Evolutionary conservation across 2,329 filamentous ascomycete species (phyloP), one percentile per base, ranked within the genome.

Genomic region (Ceratocystis ficicola): DNA sequence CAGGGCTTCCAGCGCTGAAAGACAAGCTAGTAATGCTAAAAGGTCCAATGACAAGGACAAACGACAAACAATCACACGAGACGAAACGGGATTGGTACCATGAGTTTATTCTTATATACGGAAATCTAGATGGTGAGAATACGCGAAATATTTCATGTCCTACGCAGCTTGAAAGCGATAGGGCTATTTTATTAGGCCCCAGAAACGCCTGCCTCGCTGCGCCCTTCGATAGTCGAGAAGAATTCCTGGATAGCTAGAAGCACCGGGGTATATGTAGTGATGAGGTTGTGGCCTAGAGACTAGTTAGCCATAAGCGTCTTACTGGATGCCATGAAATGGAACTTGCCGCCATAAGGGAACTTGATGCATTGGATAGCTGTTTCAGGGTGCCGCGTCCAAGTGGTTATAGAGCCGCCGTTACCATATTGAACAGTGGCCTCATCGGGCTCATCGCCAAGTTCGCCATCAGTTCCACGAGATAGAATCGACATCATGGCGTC

Each of bases 231-330:
- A 30, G 28, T 7, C 64, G 81, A 82, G 73, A 90, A 90, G 1
- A 83, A 83, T 67, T 85, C 80, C 77, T 86, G 80, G 0, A 89
- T 79, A 1, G 86, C 86, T 48, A 88, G 74, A 7, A 81, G 74
- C 17, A 90, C 82, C 3, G 85, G 80, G 1, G 85, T 80, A 71
- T 83, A 87, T 5, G 82, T 82, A 73, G 89, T 81, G 48, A 91
- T 79, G 63, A 82, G 77, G 72, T 90, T 90, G 72, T 92, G 88
- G 5, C 84, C 86, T 88, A 46, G 32, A 65, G 0, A 44, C 44
- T 3, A 22, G 32, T 61, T 32, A 66, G 44, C 46, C n/a, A 10
- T 32, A 22, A 41, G 15, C 2, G 30, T 15, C 44, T 28, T 32
- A 3, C 28, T 28, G n/a, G 22, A 20, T 15, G 20, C n/a, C 7